Conservation (phyloP, 2,329 filamentous ascomycete species). For the Penicillium sumatraense region DNA sequence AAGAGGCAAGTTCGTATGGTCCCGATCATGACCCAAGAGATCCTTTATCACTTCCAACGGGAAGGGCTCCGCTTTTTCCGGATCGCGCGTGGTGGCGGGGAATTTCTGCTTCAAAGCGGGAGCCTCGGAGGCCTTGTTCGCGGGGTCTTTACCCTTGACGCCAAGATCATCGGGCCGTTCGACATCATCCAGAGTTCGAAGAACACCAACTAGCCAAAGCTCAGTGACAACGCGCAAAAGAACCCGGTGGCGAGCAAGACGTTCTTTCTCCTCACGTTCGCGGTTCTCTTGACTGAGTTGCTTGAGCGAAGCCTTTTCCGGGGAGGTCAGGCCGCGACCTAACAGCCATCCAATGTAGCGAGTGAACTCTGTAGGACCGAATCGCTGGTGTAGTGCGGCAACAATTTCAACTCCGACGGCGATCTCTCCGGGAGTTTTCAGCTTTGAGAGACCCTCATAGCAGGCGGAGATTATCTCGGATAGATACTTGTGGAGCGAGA, state of each 20-base stretch:
- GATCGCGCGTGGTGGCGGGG: conserved; percentile 61
- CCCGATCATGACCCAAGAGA: conserved; percentile 87
- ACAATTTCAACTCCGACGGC: conserved; percentile 90
- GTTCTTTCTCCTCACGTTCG: conserved; percentile 95
- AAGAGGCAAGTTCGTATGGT: conserved; percentile 87
- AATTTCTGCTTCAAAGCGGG: conserved; percentile 63
- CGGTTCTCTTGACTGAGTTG: conserved; percentile 76
- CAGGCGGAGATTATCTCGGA: conserved; percentile 96
- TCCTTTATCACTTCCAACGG: conserved; percentile 98
- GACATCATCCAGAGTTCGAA: conserved; percentile 78
- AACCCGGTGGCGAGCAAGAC: conserved; percentile 80
- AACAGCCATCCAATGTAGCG: conserved; percentile 90
- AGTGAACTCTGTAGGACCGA: conserved; percentile 88
- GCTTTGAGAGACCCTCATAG: conserved; percentile 89
- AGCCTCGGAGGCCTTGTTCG: conserved; percentile 55
- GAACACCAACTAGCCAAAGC: conserved; percentile 88
- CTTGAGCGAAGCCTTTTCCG: conserved; percentile 84
- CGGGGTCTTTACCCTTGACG: conserved; percentile 58
- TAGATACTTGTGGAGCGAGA: conserved; percentile 94
- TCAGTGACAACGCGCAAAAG: conserved; percentile 91
- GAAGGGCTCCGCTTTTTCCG: conserved; percentile 80
- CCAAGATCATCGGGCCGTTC: conserved; percentile 65
- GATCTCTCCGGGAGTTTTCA: conserved; percentile 90
- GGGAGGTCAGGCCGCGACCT: conserved; percentile 86
- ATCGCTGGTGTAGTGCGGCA: conserved; percentile 93